Conservation (phyloP, 2,329 filamentous ascomycete genomes). For the Dactylellina parvicollis region DNA sequence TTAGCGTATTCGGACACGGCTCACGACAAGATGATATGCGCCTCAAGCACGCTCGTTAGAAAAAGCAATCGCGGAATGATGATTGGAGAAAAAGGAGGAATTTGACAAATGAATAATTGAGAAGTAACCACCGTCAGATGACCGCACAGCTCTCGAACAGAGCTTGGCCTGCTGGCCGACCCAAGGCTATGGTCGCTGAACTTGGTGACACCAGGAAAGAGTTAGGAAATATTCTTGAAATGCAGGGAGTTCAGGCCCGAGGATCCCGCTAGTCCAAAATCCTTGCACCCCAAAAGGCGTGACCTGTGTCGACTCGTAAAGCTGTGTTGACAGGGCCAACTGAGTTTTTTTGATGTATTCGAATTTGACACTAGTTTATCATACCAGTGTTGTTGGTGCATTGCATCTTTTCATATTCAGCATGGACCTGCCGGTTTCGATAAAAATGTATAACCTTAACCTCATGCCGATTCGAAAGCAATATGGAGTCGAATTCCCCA, state of each 20-base stretch:
- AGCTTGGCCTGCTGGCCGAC: slow-evolving; percentile 5
- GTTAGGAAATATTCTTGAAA: slow-evolving; percentile 15
- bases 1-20: slow-evolving; percentile 47
- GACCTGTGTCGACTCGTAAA: slow-evolving; percentile 10
- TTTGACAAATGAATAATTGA: slow-evolving; percentile 22
- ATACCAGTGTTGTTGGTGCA: slow-evolving; percentile 15
- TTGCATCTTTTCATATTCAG: slow-evolving; percentile 40
- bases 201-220: slow-evolving; percentile 20
- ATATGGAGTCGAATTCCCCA: slow-evolving; percentile 11
- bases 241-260: slow-evolving; percentile 44
- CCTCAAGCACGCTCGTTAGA: slow-evolving; percentile 28
- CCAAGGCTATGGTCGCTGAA: slow-evolving; percentile 28
- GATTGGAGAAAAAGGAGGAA: not conserved
- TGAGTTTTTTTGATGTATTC: not conserved
- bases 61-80: slow-evolving; percentile 18
- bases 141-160: too few relatives aligned
- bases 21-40: slow-evolving; percentile 37
- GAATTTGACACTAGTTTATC: not conserved
- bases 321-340: slow-evolving; percentile 17
- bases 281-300: slow-evolving; percentile 8
- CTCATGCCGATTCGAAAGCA: slow-evolving; percentile 27
- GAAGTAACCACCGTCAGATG: slow-evolving; percentile 42
- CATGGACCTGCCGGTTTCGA: slow-evolving; percentile 42
- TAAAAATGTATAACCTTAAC: not conserved
- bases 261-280: slow-evolving; percentile 45